Base-by-base conservation (phyloP, 2,329 filamentous ascomycete genomes). In the Dactylonectria macrodidyma region DNA sequence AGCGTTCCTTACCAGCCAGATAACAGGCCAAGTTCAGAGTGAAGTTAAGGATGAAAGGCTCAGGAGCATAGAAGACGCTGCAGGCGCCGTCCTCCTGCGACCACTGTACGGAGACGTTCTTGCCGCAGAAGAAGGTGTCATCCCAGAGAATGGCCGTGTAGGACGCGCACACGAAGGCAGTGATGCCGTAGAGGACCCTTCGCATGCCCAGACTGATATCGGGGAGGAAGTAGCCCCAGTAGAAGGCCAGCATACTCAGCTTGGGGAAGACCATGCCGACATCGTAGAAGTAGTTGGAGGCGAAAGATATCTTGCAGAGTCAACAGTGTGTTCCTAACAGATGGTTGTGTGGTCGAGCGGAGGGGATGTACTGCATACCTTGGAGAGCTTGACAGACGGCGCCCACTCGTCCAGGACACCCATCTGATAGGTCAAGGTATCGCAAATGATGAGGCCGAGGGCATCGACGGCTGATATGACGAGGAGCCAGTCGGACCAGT, bases 231-330 rank as follows among this genome's bases (percentile, higher is more conserved):
- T 80, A 79, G 6, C 73, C 74, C 78, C 78, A 80, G 66, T 80
- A 80, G 59, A 80, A 80, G 1, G 79, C 78, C 24, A 80, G 24
- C 78, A 80, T 80, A 66, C 78, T 80, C 66, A 80, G 69, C 59
- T 80, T 80, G 3, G 78, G 78, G 34, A 80, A 79, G 0, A 78
- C 78, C 78, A 80, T 80, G 6, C 78, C 78, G 3, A 80, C 76
- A 54, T 80, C 78, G 68, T 80, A 80, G 47, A 80, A 80, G 63
- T 80, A 80, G 69, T 80, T 80, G 46, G 79, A 80, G 0, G 78
- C 75, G 19, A 80, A 80, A 1, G 76, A 78, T 36, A 80, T 79
- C 78, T 79, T 24, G 14, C 41, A 44, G 41, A 44, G 7, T 55
- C 12, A 9, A 38, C 10, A 51, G 19, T 50, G 2, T 16, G 44